Percentiles rank a stretch among this genome's conserved stretches.
Conservation (phyloP, 1,284 basidiomycete genomes). For the Ceratobasidium sp. region DNA sequence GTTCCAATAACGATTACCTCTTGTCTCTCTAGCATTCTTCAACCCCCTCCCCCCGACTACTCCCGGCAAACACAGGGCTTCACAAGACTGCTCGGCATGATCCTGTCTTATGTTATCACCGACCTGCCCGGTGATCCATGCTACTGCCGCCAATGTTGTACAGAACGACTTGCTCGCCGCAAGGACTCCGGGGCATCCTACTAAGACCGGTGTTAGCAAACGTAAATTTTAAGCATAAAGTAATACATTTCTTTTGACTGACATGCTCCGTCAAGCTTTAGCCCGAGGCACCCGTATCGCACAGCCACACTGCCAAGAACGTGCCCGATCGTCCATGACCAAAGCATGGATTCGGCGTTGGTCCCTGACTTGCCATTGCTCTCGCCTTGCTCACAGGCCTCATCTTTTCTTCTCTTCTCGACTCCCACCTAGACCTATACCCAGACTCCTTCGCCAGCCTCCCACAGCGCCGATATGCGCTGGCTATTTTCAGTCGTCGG, state of each 20-base stretch:
- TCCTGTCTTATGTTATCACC: background rate
- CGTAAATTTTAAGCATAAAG: too few species aligned
- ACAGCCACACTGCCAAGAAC: conserved; percentile 18
- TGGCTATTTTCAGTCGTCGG: conserved; percentile 4
- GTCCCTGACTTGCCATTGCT: background rate
- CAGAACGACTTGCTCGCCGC: too few species aligned
- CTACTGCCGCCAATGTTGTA: background rate
- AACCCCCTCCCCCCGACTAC: background rate
- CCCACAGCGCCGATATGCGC: conserved; percentile 11
- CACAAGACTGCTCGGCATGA: background rate
- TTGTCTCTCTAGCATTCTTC: too few species aligned
- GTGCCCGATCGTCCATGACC: background rate
- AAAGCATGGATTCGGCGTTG: conserved; percentile 18
- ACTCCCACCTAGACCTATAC: background rate
- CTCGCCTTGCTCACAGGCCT: background rate
- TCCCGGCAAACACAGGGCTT: background rate
- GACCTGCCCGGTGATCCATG: conserved; percentile 3
- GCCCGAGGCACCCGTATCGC: background rate
- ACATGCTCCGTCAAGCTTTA: background rate
- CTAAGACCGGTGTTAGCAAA: too few species aligned
- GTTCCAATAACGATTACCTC: too few species aligned
- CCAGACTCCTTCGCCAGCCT: conserved; percentile 1
- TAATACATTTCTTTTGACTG: too few species aligned
- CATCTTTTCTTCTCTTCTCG: background rate
- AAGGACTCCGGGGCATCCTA: too few species aligned